A percentile compares a stretch with the other conserved stretches of the same genome.
Conservation (phyloP, 768 basidiomycete genomes). For the Tricholoma bakamatsutake region DNA sequence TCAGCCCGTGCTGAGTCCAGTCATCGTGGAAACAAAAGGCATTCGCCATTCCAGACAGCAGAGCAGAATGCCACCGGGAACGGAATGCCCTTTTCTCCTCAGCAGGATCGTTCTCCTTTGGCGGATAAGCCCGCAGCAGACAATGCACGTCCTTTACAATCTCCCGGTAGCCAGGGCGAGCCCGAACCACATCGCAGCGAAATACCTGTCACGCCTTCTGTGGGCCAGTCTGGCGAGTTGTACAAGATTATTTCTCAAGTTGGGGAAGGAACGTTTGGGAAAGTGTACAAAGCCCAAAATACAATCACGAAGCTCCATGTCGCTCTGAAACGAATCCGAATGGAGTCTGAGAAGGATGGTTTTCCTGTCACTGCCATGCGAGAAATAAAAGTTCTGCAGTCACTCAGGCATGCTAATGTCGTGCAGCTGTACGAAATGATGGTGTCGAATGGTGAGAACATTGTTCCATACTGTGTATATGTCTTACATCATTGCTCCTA, state of each 20-base stretch:
- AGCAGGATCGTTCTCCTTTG: background rate
- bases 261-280: conserved; percentile 97
- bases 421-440: conserved; percentile 95
- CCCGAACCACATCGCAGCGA: conserved; percentile 8
- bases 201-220: conserved; percentile 10
- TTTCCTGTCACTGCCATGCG: conserved; percentile 99
- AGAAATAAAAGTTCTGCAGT: conserved; percentile 96
- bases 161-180: background rate
- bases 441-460: conserved; percentile 83
- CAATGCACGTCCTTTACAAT: background rate
- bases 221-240: conserved; percentile 40
- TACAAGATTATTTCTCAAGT: conserved; percentile 91
- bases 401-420: conserved; percentile 83
- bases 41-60: background rate
- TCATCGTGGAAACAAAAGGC: background rate
- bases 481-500: background rate
- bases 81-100: background rate
- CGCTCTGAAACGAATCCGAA: conserved; percentile 92
- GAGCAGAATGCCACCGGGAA: background rate
- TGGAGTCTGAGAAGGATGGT: conserved; percentile 96
- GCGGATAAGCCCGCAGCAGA: background rate
- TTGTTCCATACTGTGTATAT: background rate
- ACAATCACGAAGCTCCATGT: conserved; percentile 70
- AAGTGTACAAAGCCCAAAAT: conserved; percentile 93
- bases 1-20: background rate